A percentile compares a stretch with the other conserved stretches of the same genome.
These are phyloP conservation scores for Gleditsia sinensis DNA, from an alignment of 306 rosid species.

Conservation along the genomic window DNA sequence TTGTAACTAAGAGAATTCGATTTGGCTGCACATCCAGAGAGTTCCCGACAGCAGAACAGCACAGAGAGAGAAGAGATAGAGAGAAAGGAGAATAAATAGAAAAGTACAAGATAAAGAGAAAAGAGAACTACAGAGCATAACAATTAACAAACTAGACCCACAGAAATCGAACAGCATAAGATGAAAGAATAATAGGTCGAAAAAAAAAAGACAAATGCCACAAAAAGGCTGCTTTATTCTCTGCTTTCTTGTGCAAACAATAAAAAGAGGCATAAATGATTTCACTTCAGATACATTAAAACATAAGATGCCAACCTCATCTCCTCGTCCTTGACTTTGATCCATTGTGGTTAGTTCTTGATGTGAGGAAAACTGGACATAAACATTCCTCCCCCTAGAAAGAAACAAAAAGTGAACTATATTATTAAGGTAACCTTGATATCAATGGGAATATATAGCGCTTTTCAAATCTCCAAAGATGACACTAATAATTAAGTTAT, in stretches of 20 bases:
- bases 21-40: constrained; percentile 92
- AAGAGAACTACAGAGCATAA: constrained; percentile 35
- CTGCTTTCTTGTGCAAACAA: constrained; percentile 18
- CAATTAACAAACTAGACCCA: constrained; percentile 36
- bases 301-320: constrained; percentile 75
- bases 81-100: constrained; percentile 89
- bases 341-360: constrained; percentile 95
- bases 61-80: constrained; percentile 86
- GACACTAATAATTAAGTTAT: not conserved
- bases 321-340: constrained; percentile 94
- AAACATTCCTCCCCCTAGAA: constrained; percentile 96
- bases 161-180: constrained; percentile 8
- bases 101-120: constrained; percentile 57
- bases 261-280: constrained; percentile 7
- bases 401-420: constrained; percentile 25
- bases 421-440: constrained; percentile 17
- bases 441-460: not conserved
- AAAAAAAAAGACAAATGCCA: not conserved
- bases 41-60: constrained; percentile 73
- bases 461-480: constrained; percentile 13
- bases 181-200: not conserved
- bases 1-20: constrained; percentile 95
- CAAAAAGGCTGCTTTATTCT: constrained; percentile 1
- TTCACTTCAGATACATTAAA: not conserved
- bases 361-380: constrained; percentile 97